phyloP scores from a whole-genome alignment of 208 protist genomes.

The Entamoeba moshkovskii region DNA sequence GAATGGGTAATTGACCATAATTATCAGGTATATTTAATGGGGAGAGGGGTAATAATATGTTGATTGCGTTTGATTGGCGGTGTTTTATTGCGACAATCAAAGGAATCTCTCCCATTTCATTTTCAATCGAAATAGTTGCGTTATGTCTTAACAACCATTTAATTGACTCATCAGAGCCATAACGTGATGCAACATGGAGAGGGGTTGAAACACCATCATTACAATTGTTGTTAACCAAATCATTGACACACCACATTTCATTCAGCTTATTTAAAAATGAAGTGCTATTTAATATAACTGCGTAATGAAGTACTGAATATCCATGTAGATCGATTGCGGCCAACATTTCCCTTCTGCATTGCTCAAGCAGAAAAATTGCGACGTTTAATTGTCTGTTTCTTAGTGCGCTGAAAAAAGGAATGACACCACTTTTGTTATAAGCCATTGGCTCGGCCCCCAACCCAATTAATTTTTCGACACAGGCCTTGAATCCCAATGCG shows the following conservation, averaged over 20 bases:
- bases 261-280: not conserved
- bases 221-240: not conserved
- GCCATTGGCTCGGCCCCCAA: not conserved
- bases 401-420: not conserved
- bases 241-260: not conserved
- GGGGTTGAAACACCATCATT: not conserved
- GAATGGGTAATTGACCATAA: not conserved
- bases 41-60: not conserved
- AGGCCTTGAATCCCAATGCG: not conserved
- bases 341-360: not conserved
- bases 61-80: not conserved
- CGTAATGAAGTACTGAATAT: not conserved
- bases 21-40: not conserved
- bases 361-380: not conserved
- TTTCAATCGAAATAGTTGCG: not conserved
- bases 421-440: not conserved
- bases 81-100: not conserved
- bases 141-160: not conserved
- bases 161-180: not conserved
- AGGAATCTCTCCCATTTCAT: not conserved
- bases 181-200: not conserved
- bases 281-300: not conserved
- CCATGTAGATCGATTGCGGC: not conserved
- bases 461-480: not conserved
- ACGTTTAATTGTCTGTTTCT: not conserved